Evolutionary conservation across 352 stramenopile species (phyloP), one percentile per base, ranked within the genome.

Genomic region (Phytopythium sindhum): DNA sequence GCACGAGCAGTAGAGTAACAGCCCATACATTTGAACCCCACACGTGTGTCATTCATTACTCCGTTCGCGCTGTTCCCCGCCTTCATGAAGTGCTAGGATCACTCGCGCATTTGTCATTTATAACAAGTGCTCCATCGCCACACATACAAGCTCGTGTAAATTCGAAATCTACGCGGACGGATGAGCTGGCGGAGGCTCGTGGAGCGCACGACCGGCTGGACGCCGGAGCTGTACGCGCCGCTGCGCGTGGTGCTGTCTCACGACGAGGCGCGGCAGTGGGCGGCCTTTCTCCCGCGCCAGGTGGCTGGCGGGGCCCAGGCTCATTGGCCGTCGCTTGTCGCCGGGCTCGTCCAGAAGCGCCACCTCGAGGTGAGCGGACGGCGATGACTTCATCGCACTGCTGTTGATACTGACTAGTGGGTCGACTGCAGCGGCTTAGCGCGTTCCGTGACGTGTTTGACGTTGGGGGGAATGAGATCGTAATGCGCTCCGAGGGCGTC

Each of bases 161-260:
- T n/a, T n/a, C n/a, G 31, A 37, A 9, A 37, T 37, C 31, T 37
- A 4, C 31, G 9, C 9, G 31, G 31, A 37, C 4, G 53, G 17
- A 63, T 59, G 59, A 14, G 14, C 37, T 80, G 74, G 69, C 62
- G 54, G 48, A 57, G 64, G 44, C 64, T 91, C 6, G 56, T 88
- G 19, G 61, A 65, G 45, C 72, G 78, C 41, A 66, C 79, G 26
- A 74, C 67, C 42, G 73, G 64, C 35, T 91, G 78, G 80, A 80
- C 63, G 33, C 74, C 61, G 4, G 66, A 75, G 33, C 67, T 62
- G 6, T 89, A 84, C 58, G 67, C 78, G 42, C 77, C 82, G 39
- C 70, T 91, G 62, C 69, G 73, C 21, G 69, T 89, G n/a, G 69
- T 74, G 62, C 74, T 90, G 31, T 75, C 65, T 31, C 50, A 47